Evolutionary conservation across 352 stramenopile species (phyloP).

Genomic region (Pythium grandisporangium): DNA sequence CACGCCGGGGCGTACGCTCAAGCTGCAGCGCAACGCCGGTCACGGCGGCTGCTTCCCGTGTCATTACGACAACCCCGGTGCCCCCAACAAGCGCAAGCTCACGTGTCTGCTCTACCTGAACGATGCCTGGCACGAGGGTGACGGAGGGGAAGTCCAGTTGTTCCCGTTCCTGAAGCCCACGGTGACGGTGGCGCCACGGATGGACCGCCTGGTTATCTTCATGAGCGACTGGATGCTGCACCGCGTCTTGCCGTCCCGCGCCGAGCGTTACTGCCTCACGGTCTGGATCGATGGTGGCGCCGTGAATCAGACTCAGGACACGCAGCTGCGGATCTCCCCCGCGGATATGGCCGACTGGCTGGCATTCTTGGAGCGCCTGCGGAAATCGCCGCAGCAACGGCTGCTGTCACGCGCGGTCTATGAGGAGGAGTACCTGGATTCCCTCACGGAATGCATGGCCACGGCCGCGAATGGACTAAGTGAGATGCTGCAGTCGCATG

Average conservation of each 20-base stretch:
- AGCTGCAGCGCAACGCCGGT: conserved; percentile 72
- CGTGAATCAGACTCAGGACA: conserved; percentile 45
- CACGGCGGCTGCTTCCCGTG: conserved; percentile 70
- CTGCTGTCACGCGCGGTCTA: conserved; percentile 71
- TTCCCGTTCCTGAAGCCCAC: conserved; percentile 56
- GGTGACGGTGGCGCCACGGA: conserved; percentile 51
- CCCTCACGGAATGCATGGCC: conserved; percentile 64
- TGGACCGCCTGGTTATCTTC: conserved; percentile 70
- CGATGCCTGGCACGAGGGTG: conserved; percentile 42
- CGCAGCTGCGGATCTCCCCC: conserved; percentile 53
- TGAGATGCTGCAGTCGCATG: conserved; percentile 54
- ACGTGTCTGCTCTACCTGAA: conserved; percentile 81
- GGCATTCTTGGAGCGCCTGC: conserved; percentile 49
- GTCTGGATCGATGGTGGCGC: conserved; percentile 47
- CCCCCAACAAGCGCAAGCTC: conserved; percentile 67
- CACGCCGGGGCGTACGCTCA: conserved; percentile 52
- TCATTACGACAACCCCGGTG: conserved; percentile 78
- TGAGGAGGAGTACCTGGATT: conserved; percentile 65
- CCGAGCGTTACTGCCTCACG: conserved; percentile 53
- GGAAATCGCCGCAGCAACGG: conserved; percentile 48
- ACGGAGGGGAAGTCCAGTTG: conserved; percentile 70
- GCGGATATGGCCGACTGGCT: conserved; percentile 56
- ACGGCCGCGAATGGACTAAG: conserved; percentile 32
- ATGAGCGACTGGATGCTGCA: conserved; percentile 66
- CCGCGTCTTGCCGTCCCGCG: conserved; percentile 41